Evolutionary conservation across 2,329 filamentous ascomycete species (phyloP).

Genomic region (Arthrobotrys pseudoclavata): DNA sequence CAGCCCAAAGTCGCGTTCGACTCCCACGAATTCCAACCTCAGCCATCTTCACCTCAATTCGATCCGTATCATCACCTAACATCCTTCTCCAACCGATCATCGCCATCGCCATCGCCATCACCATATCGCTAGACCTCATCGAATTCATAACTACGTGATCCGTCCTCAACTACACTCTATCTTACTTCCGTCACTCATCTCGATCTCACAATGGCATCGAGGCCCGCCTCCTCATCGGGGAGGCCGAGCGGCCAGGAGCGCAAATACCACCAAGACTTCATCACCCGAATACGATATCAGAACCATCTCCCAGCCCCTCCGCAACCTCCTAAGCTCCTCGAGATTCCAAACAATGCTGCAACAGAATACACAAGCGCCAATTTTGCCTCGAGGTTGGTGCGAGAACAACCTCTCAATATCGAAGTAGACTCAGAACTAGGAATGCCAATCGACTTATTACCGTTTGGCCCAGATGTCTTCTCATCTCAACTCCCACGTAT

Average conservation of each 20-base stretch:
- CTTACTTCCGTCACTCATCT: neutral
- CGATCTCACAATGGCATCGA: slow-evolving; percentile 44
- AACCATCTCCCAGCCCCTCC: slow-evolving; percentile 96
- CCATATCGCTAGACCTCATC: slow-evolving; percentile 8
- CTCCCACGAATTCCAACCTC: slow-evolving; percentile 11
- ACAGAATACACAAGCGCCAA: slow-evolving; percentile 89
- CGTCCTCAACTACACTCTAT: neutral
- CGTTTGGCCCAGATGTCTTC: slow-evolving; percentile 38
- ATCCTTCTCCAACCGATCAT: neutral
- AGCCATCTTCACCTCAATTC: slow-evolving; percentile 35
- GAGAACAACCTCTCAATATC: slow-evolving; percentile 94
- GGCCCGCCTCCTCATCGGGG: slow-evolving; percentile 55
- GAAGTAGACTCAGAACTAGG: slow-evolving; percentile 97
- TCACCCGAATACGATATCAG: slow-evolving; percentile 92
- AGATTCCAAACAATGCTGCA: slow-evolving; percentile 94
- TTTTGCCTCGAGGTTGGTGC: slow-evolving; percentile 88
- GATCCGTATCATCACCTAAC: slow-evolving; percentile 18
- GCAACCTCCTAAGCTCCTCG: slow-evolving; percentile 93
- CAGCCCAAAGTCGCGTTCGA: slow-evolving; percentile 54
- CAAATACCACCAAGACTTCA: slow-evolving; percentile 89
- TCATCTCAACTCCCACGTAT: slow-evolving; percentile 64
- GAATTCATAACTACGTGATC: neutral
- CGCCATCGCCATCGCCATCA: slow-evolving; percentile 8
- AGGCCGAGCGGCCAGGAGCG: slow-evolving; percentile 57
- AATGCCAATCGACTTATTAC: slow-evolving; percentile 95